Evolutionary conservation across 2,329 filamentous ascomycete species (phyloP).

Genomic region (Pseudopyricularia javanii): DNA sequence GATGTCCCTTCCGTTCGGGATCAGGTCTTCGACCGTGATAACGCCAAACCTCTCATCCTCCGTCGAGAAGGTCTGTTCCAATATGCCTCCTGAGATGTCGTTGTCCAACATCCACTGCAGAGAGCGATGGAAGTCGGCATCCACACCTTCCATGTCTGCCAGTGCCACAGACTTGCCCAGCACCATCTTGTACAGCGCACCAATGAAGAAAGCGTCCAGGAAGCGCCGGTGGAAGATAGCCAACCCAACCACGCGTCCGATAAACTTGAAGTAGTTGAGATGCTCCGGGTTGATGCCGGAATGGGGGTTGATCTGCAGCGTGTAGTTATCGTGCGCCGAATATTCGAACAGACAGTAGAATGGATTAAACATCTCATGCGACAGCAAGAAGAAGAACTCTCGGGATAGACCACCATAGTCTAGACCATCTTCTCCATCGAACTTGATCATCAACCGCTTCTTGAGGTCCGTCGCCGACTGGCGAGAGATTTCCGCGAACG

Average conservation of each 20-base stretch:
- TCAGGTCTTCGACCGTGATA: slow-evolving; percentile 85
- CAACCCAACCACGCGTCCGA: slow-evolving; percentile 88
- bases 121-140: slow-evolving; percentile 94
- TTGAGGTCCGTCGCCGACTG: slow-evolving; percentile 93
- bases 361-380: slow-evolving; percentile 99
- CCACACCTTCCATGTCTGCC: slow-evolving; percentile 97
- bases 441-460: slow-evolving; percentile 99
- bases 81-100: slow-evolving; percentile 79
- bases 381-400: slow-evolving; percentile 99
- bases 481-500: slow-evolving; percentile 95
- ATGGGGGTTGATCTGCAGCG: slow-evolving; percentile 97
- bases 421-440: slow-evolving; percentile 93
- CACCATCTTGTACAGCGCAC: slow-evolving; percentile 99
- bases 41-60: slow-evolving; percentile 97
- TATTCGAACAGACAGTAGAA: slow-evolving; percentile 99
- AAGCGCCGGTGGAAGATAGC: slow-evolving; percentile 98
- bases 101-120: slow-evolving; percentile 97
- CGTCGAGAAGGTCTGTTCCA: slow-evolving; percentile 93
- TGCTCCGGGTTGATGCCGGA: slow-evolving; percentile 99
- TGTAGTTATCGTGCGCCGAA: slow-evolving; percentile 99
- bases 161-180: slow-evolving; percentile 83
- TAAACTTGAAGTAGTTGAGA: slow-evolving; percentile 99
- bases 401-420: slow-evolving; percentile 95
- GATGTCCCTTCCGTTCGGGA: slow-evolving; percentile 79
- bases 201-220: slow-evolving; percentile 97